Percentiles rank a stretch among this genome's conserved stretches.
phyloP scores from a whole-genome alignment of 305 asterid species.

The Ajuga reptans region DNA sequence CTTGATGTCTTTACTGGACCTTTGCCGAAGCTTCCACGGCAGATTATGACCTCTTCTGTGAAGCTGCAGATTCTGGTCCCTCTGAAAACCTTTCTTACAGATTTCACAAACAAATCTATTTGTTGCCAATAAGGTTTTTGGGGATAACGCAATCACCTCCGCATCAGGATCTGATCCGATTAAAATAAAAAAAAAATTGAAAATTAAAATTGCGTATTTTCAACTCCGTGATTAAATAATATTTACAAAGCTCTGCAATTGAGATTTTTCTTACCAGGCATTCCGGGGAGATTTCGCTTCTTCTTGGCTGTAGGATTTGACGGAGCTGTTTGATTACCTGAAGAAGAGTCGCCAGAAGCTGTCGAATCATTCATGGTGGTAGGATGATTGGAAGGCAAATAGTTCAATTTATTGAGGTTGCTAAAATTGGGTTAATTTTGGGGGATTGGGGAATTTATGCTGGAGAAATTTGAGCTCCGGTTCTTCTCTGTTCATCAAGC shows the following conservation, averaged over 20 bases:
- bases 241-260: background rate
- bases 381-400: background rate
- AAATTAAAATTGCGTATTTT: background rate
- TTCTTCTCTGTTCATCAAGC: background rate
- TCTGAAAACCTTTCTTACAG: conserved; percentile 57
- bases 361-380: conserved; percentile 51
- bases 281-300: conserved; percentile 77
- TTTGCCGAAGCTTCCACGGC: conserved; percentile 57
- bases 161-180: conserved; percentile 50
- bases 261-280: conserved; percentile 51
- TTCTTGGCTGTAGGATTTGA: conserved; percentile 42
- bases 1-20: conserved; percentile 36
- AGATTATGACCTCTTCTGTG: conserved; percentile 57
- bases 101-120: conserved; percentile 57
- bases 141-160: conserved; percentile 59
- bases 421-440: conserved; percentile 28
- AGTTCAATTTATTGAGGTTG: conserved; percentile 5
- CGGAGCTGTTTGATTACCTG: conserved; percentile 39
- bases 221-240: background rate
- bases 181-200: background rate
- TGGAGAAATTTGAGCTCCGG: conserved; percentile 2
- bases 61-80: conserved; percentile 62
- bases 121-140: conserved; percentile 44
- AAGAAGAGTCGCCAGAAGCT: conserved; percentile 58
- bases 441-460: background rate